Base-by-base conservation (phyloP, 176 grass and related monocot genomes). In the Zizania latifolia region DNA sequence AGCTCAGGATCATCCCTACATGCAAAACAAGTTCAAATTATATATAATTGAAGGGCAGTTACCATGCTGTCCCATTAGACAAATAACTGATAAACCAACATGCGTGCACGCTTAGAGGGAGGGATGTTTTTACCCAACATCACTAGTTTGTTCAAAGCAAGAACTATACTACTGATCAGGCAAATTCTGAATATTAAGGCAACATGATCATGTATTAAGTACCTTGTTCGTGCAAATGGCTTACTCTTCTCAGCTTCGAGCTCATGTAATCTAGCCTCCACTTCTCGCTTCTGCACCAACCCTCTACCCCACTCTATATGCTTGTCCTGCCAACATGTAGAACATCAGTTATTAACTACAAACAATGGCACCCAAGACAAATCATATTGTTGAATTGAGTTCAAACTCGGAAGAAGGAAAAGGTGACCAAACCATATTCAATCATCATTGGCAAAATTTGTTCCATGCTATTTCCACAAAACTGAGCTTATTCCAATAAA, bases 171-270 rank as follows among this genome's bases (percentile, higher is more conserved):
- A 21, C 14, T 19, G 31, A 53, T 29, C 63, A 17, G 39, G 19
- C 21, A 54, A 76, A 68, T 21, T 36, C 56, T 5, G 2, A 9
- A 75, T 51, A 32, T 62, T 15, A 37, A 31, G 8, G 51, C 23
- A 71, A 54, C 31, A 73, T n/a, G 58, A 70, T 29, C n/a, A 78
- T 70, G 29, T 71, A 35, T 19, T 24, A 66, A 22, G 59, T 86
- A 94, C 94, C 89, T 98, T 28, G 91, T 78, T 70, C 91, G 84
- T 36, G 94, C 94, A 89, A 98, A 98, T 81, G 94, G 94, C 60
- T 87, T 87, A 17, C 46, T 63, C 84, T 87, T 89, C 84, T 94
- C 94, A 62, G 43, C 46, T 86, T 98, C 89, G 79, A 94, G 76
- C 29, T 93, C 91, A 50, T 83, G 36, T 11, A 75, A 34, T 74